A percentile compares a stretch with the other conserved stretches of the same genome.
phyloP scores from a whole-genome alignment of 1,284 basidiomycete species.

The Leccinum fuscescens region DNA sequence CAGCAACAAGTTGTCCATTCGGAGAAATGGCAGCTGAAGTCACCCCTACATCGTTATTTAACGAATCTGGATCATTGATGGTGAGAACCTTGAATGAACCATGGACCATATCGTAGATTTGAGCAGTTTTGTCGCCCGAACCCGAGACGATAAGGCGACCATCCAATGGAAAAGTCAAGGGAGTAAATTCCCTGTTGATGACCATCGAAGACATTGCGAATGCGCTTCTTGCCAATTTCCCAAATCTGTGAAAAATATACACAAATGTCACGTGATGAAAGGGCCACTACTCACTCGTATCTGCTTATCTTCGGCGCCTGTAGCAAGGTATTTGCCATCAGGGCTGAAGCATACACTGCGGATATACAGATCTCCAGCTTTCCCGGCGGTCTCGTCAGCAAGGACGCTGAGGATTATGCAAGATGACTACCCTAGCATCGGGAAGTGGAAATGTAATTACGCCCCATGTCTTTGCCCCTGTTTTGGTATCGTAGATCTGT shows the following conservation, averaged over 20 bases:
- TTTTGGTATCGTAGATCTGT: conserved; percentile 75
- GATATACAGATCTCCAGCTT: conserved; percentile 77
- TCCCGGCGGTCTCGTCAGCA: conserved; percentile 63
- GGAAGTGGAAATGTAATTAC: conserved; percentile 13
- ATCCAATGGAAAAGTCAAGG: conserved; percentile 79
- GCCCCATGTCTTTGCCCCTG: conserved; percentile 63
- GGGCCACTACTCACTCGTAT: conserved; percentile 59
- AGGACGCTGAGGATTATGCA: conserved; percentile 50
- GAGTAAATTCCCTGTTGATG: conserved; percentile 92
- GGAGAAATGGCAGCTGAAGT: conserved; percentile 81
- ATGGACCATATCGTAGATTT: conserved; percentile 82
- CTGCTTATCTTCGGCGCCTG: conserved; percentile 81
- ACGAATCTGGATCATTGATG: conserved; percentile 56
- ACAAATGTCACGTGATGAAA: conserved; percentile 12
- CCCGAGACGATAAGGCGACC: conserved; percentile 85
- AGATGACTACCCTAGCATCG: conserved; percentile 12
- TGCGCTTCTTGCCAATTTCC: conserved; percentile 77
- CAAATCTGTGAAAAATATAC: conserved; percentile 58
- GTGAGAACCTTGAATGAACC: conserved; percentile 57
- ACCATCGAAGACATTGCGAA: conserved; percentile 75
- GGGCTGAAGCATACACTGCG: conserved; percentile 84
- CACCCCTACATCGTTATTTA: conserved; percentile 72
- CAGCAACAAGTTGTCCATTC: conserved; percentile 78
- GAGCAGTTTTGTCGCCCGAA: conserved; percentile 86
- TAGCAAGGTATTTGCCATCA: conserved; percentile 78